phyloP scores from a whole-genome alignment of 2,329 filamentous ascomycete species.

The Claviceps sp. region DNA sequence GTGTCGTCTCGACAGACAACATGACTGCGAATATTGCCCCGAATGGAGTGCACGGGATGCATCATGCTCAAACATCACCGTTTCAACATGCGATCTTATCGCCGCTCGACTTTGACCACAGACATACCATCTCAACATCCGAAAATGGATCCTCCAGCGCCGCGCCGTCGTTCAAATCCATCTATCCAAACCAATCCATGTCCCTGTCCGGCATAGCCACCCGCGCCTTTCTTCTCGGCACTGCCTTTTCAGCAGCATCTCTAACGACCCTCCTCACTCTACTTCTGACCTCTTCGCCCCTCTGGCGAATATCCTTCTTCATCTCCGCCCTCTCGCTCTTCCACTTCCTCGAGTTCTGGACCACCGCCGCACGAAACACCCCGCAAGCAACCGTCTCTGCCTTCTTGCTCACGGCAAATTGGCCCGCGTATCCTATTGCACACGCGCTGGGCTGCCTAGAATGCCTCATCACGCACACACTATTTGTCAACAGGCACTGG shows the following conservation, averaged over 20 bases:
- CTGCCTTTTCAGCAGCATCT: constrained; percentile 24
- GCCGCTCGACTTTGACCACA: constrained; percentile 1
- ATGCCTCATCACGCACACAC: constrained; percentile 45
- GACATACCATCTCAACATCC: not conserved
- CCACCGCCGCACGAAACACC: constrained; percentile 74
- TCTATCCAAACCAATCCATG: constrained; percentile 35
- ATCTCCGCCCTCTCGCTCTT: constrained; percentile 58
- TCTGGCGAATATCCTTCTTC: constrained; percentile 56
- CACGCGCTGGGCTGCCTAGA: constrained; percentile 65
- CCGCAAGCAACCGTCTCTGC: constrained; percentile 55
- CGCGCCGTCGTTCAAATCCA: not conserved
- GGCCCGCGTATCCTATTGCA: constrained; percentile 69
- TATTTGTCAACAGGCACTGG: constrained; percentile 37
- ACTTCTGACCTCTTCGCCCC: constrained; percentile 26
- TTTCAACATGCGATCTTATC: not conserved
- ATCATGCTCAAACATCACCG: not conserved
- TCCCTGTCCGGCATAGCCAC: constrained; percentile 47
- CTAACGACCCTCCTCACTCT: constrained; percentile 19
- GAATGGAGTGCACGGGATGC: not conserved
- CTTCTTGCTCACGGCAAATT: constrained; percentile 78
- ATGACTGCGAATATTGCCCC: not conserved
- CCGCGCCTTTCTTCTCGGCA: constrained; percentile 42
- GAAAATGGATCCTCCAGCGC: not conserved
- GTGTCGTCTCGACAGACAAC: not conserved
- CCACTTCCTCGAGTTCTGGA: constrained; percentile 95